phyloP scores from a whole-genome alignment of 1,139 yeast genomes.

The Yamadazyma diospyri region DNA sequence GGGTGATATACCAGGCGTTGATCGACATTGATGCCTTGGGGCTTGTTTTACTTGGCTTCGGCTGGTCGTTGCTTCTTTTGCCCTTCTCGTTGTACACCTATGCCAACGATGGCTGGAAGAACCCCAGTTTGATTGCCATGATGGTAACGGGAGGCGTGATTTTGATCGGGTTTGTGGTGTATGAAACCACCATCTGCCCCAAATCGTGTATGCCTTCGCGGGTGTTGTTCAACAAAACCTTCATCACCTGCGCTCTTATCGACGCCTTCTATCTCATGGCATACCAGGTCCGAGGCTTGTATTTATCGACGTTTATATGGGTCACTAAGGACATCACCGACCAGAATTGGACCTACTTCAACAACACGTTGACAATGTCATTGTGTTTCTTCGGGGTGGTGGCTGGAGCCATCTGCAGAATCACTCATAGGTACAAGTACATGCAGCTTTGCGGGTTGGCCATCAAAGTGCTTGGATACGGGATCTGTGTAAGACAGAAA shows the following conservation, averaged over 20 bases:
- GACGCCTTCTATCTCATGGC: constrained; percentile 23
- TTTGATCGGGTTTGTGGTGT: constrained; percentile 20
- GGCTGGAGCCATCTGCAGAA: constrained; percentile 25
- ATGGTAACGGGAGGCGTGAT: constrained; percentile 29
- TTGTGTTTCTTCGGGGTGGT: constrained; percentile 29
- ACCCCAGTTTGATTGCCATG: constrained; percentile 37
- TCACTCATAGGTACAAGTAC: constrained; percentile 27
- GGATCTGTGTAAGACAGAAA: constrained; percentile 19
- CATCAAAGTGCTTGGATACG: constrained; percentile 26
- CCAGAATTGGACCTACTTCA: constrained; percentile 28
- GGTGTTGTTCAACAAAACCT: constrained; percentile 25
- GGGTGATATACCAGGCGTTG: constrained; percentile 12
- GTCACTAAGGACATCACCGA: constrained; percentile 20
- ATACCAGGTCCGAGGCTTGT: constrained; percentile 13
- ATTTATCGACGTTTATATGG: constrained; percentile 11
- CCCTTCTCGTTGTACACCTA: constrained; percentile 24
- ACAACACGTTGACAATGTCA: constrained; percentile 27
- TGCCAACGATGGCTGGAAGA: constrained; percentile 27
- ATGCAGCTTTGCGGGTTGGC: constrained; percentile 25
- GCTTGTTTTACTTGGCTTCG: constrained; percentile 28
- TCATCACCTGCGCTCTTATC: constrained; percentile 13
- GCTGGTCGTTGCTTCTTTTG: constrained; percentile 27
- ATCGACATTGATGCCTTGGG: constrained; percentile 32
- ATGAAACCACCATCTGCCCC: constrained; percentile 25
- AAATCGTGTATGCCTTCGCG: constrained; percentile 31